Base-by-base conservation (phyloP, 495 filamentous ascomycete species). In the Bathelium albidoporum region DNA sequence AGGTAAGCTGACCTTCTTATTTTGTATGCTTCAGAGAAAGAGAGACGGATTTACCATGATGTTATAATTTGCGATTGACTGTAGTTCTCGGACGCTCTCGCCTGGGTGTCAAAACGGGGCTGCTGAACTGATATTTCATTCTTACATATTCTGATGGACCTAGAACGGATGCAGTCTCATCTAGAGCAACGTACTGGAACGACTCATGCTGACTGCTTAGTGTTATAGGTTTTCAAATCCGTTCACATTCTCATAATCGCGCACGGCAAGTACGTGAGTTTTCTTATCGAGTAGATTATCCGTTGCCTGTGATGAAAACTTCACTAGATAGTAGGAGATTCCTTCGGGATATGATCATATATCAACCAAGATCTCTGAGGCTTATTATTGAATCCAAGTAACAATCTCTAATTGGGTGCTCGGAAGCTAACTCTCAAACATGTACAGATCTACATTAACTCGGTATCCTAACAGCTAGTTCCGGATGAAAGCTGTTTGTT, bases 111-210 rank as follows among this genome's bases (percentile, higher is more conserved):
- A 77, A 85, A 87, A 88, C 86, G 86, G 82, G 72, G 67, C 76
- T 79, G 79, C 73, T 68, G 72, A 82, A 68, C 80, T 94, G 91
- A 96, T 87, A 94, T 84, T 87, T 79, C 82, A 83, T 90, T 91
- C 90, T 95, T 94, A 95, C 89, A 94, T 93, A 93, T 94, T 88
- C 90, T 95, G 90, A 95, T n/a, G n/a, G n/a, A n/a, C n/a, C n/a
- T n/a, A n/a, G n/a, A n/a, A n/a, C n/a, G n/a, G n/a, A n/a, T n/a
- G n/a, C n/a, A n/a, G n/a, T n/a, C n/a, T n/a, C n/a, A n/a, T n/a
- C n/a, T n/a, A n/a, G n/a, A n/a, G n/a, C n/a, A n/a, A n/a, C n/a
- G n/a, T n/a, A n/a, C n/a, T 41, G 18, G 18, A 10, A 41, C 18
- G 18, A 41, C 36, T 41, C 59, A 72, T 59, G 63, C 32, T 65